These are phyloP conservation scores for Colletotrichum sp. DNA, from an alignment of 2,329 filamentous ascomycete genomes.

Conservation along the genomic window DNA sequence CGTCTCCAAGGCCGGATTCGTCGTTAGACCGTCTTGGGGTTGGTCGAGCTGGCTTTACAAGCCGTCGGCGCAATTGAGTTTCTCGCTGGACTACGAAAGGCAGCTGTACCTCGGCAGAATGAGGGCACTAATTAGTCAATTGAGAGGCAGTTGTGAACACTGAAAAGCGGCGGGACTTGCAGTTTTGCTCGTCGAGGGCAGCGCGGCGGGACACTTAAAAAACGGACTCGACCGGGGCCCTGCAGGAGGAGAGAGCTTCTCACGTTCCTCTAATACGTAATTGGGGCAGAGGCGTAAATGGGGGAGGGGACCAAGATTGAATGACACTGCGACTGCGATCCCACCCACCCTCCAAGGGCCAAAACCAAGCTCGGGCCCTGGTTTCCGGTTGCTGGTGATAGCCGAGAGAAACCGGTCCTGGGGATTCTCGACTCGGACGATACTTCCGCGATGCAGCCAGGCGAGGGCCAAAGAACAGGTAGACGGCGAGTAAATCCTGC, in stretches of 20 bases:
- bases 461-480: background rate
- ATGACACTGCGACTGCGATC: background rate
- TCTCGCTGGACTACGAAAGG: background rate
- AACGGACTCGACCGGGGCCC: background rate
- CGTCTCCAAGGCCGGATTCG: background rate
- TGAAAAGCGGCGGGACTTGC: background rate
- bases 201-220: slow-evolving; percentile 2
- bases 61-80: background rate
- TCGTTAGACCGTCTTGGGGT: background rate
- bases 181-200: background rate
- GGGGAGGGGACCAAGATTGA: background rate
- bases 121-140: background rate
- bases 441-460: background rate
- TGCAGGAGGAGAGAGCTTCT: background rate
- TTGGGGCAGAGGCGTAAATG: background rate
- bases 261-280: slow-evolving; percentile 13
- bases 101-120: background rate
- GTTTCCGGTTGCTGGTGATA: slow-evolving; percentile 14
- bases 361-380: slow-evolving; percentile 11
- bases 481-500: background rate
- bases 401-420: slow-evolving; percentile 22
- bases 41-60: background rate
- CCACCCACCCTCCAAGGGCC: background rate
- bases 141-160: background rate
- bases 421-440: background rate